Evolutionary conservation across 371 early-diverging fungal species (phyloP), one percentile per base, ranked within the genome.

Genomic region (Mucor sp.): DNA sequence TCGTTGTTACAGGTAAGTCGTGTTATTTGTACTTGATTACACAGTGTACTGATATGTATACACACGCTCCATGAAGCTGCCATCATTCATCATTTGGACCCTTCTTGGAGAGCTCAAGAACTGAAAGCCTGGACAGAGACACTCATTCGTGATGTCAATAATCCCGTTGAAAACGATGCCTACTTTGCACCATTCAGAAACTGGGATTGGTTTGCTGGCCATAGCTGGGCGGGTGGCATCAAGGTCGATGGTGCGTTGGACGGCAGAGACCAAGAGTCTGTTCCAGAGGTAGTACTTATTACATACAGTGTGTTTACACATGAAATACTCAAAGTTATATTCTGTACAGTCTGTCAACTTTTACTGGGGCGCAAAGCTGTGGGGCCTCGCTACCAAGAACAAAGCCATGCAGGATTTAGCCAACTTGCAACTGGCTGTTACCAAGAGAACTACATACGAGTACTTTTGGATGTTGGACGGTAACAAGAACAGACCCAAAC

Each of bases 181-280:
- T 70, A 81, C 62, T 94, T 89, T 71, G 89, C 92, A 25, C 81
- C 70, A 17, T 89, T 89, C 65, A 83, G 94, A 14, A 78, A 78
- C 44, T 89, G 87, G 78, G 94, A 93, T 75, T 88, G 90, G 76
- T 93, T 83, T 66, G 90, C 90, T 65, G 92, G 92, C 11, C 93
- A 93, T 68, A 91, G 90, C 35, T 93, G 94, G 94, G 92, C 94
- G 0, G 88, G 88, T 6, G 94, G 93, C 25, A 81, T 89, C 30
- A 84, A 82, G 50, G 71, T 88, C 8, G 81, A 89, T 70, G 88
- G 82, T 7, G 86, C 87, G 3, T 50, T 79, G 12, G 92, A 91
- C 60, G 91, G 90, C 59, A 84, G 89, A 57, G 90, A 93, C 72
- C 91, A 91, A 65, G 93, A 93, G 71, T 89, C 89, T 17, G 84